Evolutionary conservation across 1,139 yeast genomes (phyloP), one percentile per base, ranked within the genome.

Genomic region (Pichia sp.): DNA sequence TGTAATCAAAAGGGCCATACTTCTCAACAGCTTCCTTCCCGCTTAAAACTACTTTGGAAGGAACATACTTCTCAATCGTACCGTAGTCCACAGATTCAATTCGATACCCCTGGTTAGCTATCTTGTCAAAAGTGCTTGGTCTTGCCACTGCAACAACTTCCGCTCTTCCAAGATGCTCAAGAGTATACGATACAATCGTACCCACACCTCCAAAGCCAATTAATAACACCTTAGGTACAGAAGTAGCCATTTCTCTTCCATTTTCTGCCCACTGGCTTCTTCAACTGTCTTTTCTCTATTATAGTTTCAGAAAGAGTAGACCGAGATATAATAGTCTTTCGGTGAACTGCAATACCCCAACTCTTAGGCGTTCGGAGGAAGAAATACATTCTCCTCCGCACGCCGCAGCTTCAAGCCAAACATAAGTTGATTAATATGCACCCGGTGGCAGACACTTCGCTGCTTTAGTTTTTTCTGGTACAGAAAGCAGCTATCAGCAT

Each of bases 131-230:
- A 64, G 83, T 87, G n/a, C 47, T 46, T n/a, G 88, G 81, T 58
- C 90, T 75, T 17, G 81, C 76, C n/a, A 79, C 71, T 5, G 85
- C 84, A 5, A 89, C 81, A 4, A 85, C 86, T 52, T 77, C 78
- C 2, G 79, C 75, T 56, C 73, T 72, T 6, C 74, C 76, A 3
- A 75, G 70, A 51, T 73, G 74, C 53, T 77, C 78, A 33, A 86
- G 73, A 0, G 84, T 78, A 46, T 82, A 76, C 0, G 90, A 84
- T 4, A 85, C 84, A 46, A 86, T 77, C 36, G 84, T 75, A 24
- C 95, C 95, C 1, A 87, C 90, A 16, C 92, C 90, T 2, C 90
- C 91, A 58, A 84, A 74, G 4, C 91, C 90, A 42, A 84, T 75
- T 14, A 81, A 69, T 34, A 83, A 72, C 1, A 81, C 71, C 52